These are phyloP conservation scores for Dovyalis caffra DNA, from an alignment of 345 rosid genomes.

Conservation along the genomic window DNA sequence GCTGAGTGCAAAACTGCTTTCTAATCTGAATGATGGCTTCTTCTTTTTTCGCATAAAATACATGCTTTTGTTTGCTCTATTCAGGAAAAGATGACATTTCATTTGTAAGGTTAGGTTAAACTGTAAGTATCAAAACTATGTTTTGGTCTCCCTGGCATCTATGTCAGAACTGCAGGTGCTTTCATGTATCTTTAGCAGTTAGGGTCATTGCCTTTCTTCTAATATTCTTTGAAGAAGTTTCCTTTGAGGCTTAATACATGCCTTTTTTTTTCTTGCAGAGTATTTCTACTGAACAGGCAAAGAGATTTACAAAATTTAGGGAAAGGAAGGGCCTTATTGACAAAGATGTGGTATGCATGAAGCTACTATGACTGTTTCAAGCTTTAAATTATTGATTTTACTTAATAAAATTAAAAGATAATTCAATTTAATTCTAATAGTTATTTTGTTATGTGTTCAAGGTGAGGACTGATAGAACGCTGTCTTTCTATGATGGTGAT, in stretches of 20 bases:
- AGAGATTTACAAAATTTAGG: conserved; percentile 87
- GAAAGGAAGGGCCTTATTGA: conserved; percentile 90
- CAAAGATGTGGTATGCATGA: conserved; percentile 86
- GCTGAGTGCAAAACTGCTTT: neutral
- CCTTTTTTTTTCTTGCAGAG: conserved; percentile 50
- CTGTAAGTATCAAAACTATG: neutral
- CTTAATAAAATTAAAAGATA: neutral
- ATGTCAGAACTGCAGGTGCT: neutral
- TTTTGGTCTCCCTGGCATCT: neutral
- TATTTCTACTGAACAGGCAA: conserved; percentile 87
- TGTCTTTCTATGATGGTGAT: conserved; percentile 82
- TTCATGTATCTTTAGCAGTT: neutral
- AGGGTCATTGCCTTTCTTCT: neutral
- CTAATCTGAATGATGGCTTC: neutral
- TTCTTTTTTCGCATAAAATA: neutral
- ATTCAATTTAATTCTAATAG: conserved; percentile 8
- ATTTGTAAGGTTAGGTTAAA: neutral
- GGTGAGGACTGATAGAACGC: conserved; percentile 96
- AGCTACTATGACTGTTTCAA: neutral
- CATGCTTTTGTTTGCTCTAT: neutral
- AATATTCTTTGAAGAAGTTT: conserved; percentile 3
- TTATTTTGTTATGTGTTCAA: conserved; percentile 25
- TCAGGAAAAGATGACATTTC: neutral
- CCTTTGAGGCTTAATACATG: conserved; percentile 14
- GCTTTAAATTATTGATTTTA: neutral